Evolutionary conservation across 2,329 filamentous ascomycete species (phyloP), one percentile per base, ranked within the genome.

Genomic region (Trichoderma citrinoviride): DNA sequence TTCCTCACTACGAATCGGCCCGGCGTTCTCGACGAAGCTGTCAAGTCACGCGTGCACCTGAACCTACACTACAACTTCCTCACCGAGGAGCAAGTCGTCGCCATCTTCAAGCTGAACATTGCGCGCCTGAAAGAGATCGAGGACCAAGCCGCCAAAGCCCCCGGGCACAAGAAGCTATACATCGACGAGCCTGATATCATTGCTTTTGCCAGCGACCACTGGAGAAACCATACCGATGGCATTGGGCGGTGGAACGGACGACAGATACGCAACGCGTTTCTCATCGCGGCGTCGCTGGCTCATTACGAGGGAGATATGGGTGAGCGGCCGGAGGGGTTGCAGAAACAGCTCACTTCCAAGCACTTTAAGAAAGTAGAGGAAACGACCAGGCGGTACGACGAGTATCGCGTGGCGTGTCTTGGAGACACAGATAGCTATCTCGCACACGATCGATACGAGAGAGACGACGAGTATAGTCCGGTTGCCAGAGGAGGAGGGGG

Each of bases 1-100:
- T 73, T 78, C 40, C 68, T 77, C 1, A 77, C 75, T 0, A 73
- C 72, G 7, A 78, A 78, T 56, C 72, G 76, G 0, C 73, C 77
- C 0, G 73, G 68, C 2, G 71, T 70, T 1, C 75, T 78, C 17
- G 76, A 78, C 57, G 74, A 75, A 56, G 75, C 74, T 10, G 76
- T 77, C 70, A 75, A 75, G 61, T 77, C 75, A 1, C 72, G 75
- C 5, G 76, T 77, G 58, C 72, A 77, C 40, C 66, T 77, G 7
- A 69, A 73, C 3, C 68, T 77, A 3, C 72, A 74, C 43, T 77
- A 77, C 64, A 55, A 63, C 29, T 47, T 47, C 41, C 25, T 43
- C 29, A 52, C 33, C 0, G 50, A 63, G n/a, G 43, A 55, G 40
- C 61, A 66, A 21, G 60, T 69, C 5, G 67, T 69, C 21, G 47